Evolutionary conservation across 164 flowering plant genomes (phyloP).

Genomic region (Echeveria elegans): DNA sequence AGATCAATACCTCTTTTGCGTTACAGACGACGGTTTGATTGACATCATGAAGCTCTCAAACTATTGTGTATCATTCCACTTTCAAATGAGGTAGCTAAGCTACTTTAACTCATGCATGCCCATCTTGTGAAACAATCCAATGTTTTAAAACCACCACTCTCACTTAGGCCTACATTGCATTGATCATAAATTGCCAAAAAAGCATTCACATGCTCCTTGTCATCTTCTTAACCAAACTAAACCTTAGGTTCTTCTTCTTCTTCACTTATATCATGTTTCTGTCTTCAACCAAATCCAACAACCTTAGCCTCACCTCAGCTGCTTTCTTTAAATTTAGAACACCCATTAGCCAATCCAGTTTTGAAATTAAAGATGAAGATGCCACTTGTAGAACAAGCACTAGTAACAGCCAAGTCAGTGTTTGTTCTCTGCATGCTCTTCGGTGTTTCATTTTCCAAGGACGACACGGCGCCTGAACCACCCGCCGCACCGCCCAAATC

Average conservation of each 20-base stretch:
- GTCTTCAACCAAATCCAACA: conserved; percentile 18
- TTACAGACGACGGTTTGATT: too few relatives aligned
- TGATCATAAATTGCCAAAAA: conserved; percentile 29
- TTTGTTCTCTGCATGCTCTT: conserved; percentile 20
- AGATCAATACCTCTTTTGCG: too few relatives aligned
- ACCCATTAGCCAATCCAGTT: conserved; percentile 10
- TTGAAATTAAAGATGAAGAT: background rate
- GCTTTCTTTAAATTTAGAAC: background rate
- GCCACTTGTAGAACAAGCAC: background rate
- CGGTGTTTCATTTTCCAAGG: conserved; percentile 12
- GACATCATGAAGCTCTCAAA: background rate
- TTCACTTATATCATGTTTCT: conserved; percentile 14
- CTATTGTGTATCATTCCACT: background rate
- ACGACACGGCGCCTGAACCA: conserved; percentile 8
- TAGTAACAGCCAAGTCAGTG: conserved; percentile 21
- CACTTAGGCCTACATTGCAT: background rate
- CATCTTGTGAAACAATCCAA: background rate
- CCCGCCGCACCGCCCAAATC: conserved; percentile 13
- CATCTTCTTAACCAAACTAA: conserved; percentile 20
- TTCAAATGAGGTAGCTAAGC: background rate
- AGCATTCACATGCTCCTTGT: conserved; percentile 69
- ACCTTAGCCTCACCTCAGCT: background rate
- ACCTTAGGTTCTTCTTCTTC: conserved; percentile 8
- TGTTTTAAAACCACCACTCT: background rate
- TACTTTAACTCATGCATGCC: background rate